Conservation (phyloP, 345 rosid species). For the Dipteronia dyeriana region DNA sequence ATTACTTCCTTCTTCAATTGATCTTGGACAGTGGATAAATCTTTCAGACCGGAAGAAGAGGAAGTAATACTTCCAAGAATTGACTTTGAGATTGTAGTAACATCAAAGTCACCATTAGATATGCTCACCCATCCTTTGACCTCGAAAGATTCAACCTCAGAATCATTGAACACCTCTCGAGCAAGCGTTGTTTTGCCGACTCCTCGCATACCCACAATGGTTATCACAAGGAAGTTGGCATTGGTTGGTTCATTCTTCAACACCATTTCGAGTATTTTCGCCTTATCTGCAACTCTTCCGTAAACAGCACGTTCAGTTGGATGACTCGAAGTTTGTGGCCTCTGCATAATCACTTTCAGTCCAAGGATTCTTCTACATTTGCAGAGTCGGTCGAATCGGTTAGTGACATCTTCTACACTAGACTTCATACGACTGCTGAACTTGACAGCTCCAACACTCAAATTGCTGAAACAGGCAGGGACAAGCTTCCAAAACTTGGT, state of each 20-base stretch:
- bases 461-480: background rate
- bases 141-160: background rate
- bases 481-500: background rate
- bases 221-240: background rate
- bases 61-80: background rate
- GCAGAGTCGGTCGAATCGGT: background rate
- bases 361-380: background rate
- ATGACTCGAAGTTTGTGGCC: background rate
- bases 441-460: background rate
- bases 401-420: background rate
- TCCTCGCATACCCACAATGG: background rate
- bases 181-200: slow-evolving; percentile 13
- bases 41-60: background rate
- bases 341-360: background rate
- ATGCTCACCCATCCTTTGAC: background rate
- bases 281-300: background rate
- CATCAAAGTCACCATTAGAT: slow-evolving; percentile 1
- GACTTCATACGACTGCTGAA: background rate
- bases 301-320: background rate
- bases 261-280: background rate
- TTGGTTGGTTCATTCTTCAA: too few species aligned
- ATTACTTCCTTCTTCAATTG: background rate
- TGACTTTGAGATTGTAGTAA: background rate
- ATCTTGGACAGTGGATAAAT: background rate
- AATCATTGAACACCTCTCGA: background rate